phyloP scores from a whole-genome alignment of 495 filamentous ascomycete genomes.

The Talaromyces liani region DNA sequence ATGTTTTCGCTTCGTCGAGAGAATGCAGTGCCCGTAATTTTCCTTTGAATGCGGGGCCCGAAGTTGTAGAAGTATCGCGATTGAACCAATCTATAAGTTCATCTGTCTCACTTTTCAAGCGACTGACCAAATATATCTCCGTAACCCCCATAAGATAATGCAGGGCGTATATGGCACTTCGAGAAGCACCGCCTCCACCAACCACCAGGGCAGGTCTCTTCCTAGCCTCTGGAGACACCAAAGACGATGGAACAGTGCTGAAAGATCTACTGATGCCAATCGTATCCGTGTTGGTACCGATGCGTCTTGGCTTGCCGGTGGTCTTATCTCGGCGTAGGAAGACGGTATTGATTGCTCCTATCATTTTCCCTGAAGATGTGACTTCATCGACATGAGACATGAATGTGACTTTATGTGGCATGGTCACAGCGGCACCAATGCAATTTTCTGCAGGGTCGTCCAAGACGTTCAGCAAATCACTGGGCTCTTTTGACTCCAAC shows the following conservation, averaged over 20 bases:
- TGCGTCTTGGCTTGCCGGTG: constrained; percentile 17
- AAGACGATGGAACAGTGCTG: constrained; percentile 21
- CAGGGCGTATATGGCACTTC: constrained; percentile 34
- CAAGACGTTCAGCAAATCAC: neutral
- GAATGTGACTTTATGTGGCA: constrained; percentile 41
- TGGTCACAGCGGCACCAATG: constrained; percentile 39
- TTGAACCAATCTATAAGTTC: neutral
- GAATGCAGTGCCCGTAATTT: neutral
- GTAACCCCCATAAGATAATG: neutral
- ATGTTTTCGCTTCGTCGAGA: neutral
- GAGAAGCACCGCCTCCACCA: constrained; percentile 36
- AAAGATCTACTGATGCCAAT: constrained; percentile 17
- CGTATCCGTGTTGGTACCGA: constrained; percentile 38
- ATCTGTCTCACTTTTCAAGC: neutral
- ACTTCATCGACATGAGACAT: constrained; percentile 29
- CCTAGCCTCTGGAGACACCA: constrained; percentile 7
- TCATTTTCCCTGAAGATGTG: constrained; percentile 21
- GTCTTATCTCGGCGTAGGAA: constrained; percentile 19
- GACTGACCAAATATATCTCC: constrained; percentile 6
- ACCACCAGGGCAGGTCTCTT: constrained; percentile 26
- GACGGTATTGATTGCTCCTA: constrained; percentile 41
- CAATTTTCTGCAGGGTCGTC: constrained; percentile 12
- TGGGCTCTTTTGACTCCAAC: neutral
- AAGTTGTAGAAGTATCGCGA: neutral
- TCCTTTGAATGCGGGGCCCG: neutral